Conservation (phyloP, 2,329 filamentous ascomycete genomes). For the Colletotrichum aenigma region DNA sequence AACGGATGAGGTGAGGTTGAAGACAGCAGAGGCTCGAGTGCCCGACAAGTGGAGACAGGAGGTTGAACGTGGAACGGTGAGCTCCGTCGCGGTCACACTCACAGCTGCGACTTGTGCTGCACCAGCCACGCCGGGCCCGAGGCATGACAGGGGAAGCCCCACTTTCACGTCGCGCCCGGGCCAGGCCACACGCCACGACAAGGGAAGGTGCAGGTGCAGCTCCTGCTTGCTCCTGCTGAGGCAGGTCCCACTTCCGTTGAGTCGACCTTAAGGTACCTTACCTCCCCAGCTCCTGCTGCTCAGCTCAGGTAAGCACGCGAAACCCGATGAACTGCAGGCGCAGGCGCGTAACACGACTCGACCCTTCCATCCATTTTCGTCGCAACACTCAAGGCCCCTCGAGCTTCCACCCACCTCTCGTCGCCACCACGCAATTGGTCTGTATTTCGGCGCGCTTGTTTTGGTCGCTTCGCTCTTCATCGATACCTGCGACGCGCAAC, state of each 20-base stretch:
- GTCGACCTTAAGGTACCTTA: not conserved
- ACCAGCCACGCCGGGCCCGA: slow-evolving; percentile 5
- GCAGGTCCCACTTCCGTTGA: not conserved
- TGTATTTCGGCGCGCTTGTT: not conserved
- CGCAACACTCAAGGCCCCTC: slow-evolving; percentile 7
- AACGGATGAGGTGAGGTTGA: not conserved
- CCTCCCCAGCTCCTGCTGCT: slow-evolving; percentile 9
- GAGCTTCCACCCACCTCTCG: not conserved
- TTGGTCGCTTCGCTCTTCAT: not conserved
- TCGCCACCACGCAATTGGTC: slow-evolving; percentile 15
- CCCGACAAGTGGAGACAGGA: not conserved
- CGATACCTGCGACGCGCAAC: not conserved
- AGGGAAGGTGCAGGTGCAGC: slow-evolving; percentile 7
- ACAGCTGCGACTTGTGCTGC: not conserved
- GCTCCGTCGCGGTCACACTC: not conserved
- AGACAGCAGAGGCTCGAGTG: not conserved
- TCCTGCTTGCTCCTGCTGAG: not conserved
- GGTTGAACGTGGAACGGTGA: slow-evolving; percentile 1
- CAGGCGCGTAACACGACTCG: slow-evolving; percentile 20
- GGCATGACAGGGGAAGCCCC: not conserved
- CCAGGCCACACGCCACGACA: slow-evolving; percentile 4
- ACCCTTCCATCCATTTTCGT: slow-evolving; percentile 18
- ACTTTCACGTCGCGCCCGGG: slow-evolving; percentile 2
- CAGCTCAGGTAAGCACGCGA: slow-evolving; percentile 22
- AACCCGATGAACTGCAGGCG: slow-evolving; percentile 19